These are phyloP conservation scores for Epichloe elymi DNA, from an alignment of 2,329 filamentous ascomycete species.

Conservation along the genomic window DNA sequence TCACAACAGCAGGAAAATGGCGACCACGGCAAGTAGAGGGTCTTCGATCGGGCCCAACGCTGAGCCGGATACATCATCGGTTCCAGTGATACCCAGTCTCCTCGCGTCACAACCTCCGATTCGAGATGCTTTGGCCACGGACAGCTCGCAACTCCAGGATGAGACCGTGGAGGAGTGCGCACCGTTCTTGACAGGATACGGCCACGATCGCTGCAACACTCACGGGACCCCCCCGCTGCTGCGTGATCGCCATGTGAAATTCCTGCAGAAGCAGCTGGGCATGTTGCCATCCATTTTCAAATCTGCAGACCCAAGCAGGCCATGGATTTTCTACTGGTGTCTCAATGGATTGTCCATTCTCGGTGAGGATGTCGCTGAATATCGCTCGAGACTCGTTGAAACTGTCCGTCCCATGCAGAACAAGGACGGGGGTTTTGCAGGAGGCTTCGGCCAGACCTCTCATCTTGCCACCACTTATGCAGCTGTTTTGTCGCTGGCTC, in stretches of 20 bases:
- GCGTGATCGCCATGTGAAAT: conserved; percentile 46
- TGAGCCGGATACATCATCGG: conserved; percentile 9
- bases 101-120: conserved; percentile 49
- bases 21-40: conserved; percentile 2
- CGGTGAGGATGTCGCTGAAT: conserved; percentile 57
- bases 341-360: conserved; percentile 63
- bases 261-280: conserved; percentile 45
- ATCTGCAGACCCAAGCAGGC: conserved; percentile 70
- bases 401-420: conserved; percentile 80
- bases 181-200: conserved; percentile 48
- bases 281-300: conserved; percentile 58
- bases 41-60: not conserved
- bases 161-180: conserved; percentile 56
- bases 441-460: conserved; percentile 79
- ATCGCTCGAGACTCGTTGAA: conserved; percentile 55
- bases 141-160: conserved; percentile 55
- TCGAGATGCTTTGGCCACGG: conserved; percentile 51
- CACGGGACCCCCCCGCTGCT: conserved; percentile 65
- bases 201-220: conserved; percentile 45
- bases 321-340: conserved; percentile 93
- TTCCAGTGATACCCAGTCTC: conserved; percentile 33
- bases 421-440: conserved; percentile 71
- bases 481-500: conserved; percentile 60
- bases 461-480: conserved; percentile 88
- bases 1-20: conserved; percentile 4